Conservation (phyloP, 2,329 filamentous ascomycete species). For the Colletotrichum lini region DNA sequence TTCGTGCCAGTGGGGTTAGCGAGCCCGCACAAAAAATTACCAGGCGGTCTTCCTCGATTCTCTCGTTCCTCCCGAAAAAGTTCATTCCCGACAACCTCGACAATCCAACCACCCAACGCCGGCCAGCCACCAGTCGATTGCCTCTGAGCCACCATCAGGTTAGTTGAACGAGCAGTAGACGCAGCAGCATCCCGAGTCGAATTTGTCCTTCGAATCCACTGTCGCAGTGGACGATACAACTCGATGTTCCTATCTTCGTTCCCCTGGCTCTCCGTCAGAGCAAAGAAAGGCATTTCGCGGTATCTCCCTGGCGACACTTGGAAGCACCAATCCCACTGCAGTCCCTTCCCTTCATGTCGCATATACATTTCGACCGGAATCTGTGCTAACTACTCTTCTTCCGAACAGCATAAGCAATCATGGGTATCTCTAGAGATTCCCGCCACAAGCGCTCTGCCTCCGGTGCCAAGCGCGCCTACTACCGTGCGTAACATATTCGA, state of each 20-base stretch:
- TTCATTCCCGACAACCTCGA: slow-evolving; percentile 40
- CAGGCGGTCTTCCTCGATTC: slow-evolving; percentile 13
- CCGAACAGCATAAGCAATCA: slow-evolving; percentile 80
- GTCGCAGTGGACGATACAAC: slow-evolving; percentile 9
- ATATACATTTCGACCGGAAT: not conserved
- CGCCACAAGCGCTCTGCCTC: slow-evolving; percentile 99
- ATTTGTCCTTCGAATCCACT: not conserved
- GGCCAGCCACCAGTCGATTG: slow-evolving; percentile 40
- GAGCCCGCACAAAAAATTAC: slow-evolving; percentile 41
- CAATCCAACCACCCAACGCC: slow-evolving; percentile 41
- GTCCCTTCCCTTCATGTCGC: not conserved
- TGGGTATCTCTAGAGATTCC: slow-evolving; percentile 99
- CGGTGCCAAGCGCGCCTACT: slow-evolving; percentile 96
- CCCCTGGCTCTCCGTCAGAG: slow-evolving; percentile 12
- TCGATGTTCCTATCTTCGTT: slow-evolving; percentile 21
- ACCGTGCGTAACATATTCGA: slow-evolving; percentile 80
- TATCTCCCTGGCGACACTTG: slow-evolving; percentile 25
- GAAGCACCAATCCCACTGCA: not conserved
- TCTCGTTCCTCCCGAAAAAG: slow-evolving; percentile 24
- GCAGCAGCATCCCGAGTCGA: not conserved
- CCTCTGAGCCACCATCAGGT: slow-evolving; percentile 41
- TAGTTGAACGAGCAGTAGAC: slow-evolving; percentile 31
- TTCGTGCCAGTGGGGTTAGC: slow-evolving; percentile 35
- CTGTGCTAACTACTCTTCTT: slow-evolving; percentile 46
- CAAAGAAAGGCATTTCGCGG: slow-evolving; percentile 32